A percentile compares a stretch with the other conserved stretches of the same genome.
These are phyloP conservation scores for Boletus vinaceobasis DNA, from an alignment of 768 basidiomycete species.

Conservation along the genomic window DNA sequence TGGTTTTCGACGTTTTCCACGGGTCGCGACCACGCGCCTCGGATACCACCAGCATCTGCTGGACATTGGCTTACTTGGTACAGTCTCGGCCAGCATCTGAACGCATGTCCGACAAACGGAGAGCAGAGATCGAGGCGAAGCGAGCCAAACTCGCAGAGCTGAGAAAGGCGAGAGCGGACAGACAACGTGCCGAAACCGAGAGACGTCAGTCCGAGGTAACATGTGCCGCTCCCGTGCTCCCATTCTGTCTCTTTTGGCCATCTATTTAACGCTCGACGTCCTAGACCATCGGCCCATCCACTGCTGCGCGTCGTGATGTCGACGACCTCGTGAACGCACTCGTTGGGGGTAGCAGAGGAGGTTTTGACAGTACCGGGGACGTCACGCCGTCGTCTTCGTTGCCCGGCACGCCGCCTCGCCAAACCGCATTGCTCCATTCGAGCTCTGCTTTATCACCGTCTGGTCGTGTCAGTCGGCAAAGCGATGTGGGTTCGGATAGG, in stretches of 20 bases:
- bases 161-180: slow-evolving; percentile 69
- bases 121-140: slow-evolving; percentile 91
- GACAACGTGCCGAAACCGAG: slow-evolving; percentile 55
- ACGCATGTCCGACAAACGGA: slow-evolving; percentile 62
- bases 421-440: slow-evolving; percentile 36
- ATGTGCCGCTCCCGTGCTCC: neutral
- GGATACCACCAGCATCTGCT: neutral
- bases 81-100: neutral
- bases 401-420: slow-evolving; percentile 63
- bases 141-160: slow-evolving; percentile 83
- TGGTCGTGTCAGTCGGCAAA: slow-evolving; percentile 67
- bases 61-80: neutral
- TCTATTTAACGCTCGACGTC: neutral
- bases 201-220: slow-evolving; percentile 27
- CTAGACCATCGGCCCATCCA: slow-evolving; percentile 41
- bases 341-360: slow-evolving; percentile 45
- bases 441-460: slow-evolving; percentile 42
- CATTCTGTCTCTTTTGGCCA: neutral
- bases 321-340: slow-evolving; percentile 66
- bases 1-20: slow-evolving; percentile 13
- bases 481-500: slow-evolving; percentile 56
- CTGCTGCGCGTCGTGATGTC: slow-evolving; percentile 51
- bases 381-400: slow-evolving; percentile 69
- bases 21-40: neutral
- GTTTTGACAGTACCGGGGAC: slow-evolving; percentile 53